These are phyloP conservation scores for Ophiognomonia clavigignenti-juglandacearum DNA, from an alignment of 2,329 filamentous ascomycete species.

Conservation along the genomic window DNA sequence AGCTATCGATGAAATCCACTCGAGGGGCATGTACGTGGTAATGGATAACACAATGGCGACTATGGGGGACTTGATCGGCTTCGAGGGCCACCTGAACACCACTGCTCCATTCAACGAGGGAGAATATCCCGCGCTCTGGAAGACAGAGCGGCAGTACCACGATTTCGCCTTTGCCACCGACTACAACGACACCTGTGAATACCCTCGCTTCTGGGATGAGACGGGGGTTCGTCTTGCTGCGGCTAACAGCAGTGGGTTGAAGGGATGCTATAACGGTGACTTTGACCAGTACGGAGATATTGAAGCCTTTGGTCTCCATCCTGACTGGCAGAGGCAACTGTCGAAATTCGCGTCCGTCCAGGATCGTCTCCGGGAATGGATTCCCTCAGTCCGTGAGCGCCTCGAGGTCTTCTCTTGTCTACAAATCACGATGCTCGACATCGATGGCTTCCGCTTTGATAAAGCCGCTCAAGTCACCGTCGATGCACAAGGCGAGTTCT, in stretches of 20 bases:
- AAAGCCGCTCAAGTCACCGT: conserved; percentile 62
- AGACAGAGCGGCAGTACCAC: conserved; percentile 46
- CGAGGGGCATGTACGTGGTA: conserved; percentile 61
- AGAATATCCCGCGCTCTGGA: conserved; percentile 57
- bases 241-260: conserved; percentile 8
- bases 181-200: conserved; percentile 47
- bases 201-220: conserved; percentile 60
- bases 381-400: conserved; percentile 50
- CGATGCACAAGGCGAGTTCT: conserved; percentile 56
- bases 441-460: conserved; percentile 64
- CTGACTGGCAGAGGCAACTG: conserved; percentile 59
- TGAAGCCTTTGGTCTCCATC: conserved; percentile 49
- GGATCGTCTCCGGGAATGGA: conserved; percentile 62
- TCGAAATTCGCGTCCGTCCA: conserved; percentile 66
- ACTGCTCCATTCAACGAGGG: conserved; percentile 49
- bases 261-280: conserved; percentile 43
- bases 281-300: conserved; percentile 62
- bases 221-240: conserved; percentile 51
- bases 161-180: conserved; percentile 53
- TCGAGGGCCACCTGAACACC: conserved; percentile 54
- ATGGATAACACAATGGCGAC: conserved; percentile 62
- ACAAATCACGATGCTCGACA: conserved; percentile 56
- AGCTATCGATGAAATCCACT: conserved; percentile 54
- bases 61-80: conserved; percentile 58
- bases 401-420: conserved; percentile 60